Percentiles rank a stretch among this genome's conserved stretches.
These are phyloP conservation scores for Aspergillus asperescens DNA, from an alignment of 495 filamentous ascomycete genomes.

Conservation along the genomic window DNA sequence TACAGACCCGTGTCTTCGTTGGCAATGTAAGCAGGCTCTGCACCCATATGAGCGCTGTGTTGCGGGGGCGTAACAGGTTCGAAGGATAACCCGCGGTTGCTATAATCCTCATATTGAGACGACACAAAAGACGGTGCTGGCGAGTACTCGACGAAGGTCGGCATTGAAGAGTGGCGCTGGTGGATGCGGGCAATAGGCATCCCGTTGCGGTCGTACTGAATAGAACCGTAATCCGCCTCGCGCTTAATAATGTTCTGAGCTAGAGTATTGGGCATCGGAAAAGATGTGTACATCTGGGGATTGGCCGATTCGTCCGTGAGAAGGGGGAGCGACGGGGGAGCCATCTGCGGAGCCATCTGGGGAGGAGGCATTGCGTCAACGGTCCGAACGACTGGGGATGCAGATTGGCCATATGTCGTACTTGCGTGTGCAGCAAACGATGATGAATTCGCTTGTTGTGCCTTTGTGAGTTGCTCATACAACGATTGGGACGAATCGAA, in stretches of 20 bases:
- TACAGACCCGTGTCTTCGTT: constrained; percentile 96
- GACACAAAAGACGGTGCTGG: constrained; percentile 96
- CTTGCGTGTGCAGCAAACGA: constrained; percentile 84
- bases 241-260: constrained; percentile 71
- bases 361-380: constrained; percentile 86
- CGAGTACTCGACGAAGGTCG: constrained; percentile 95
- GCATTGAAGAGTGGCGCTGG: constrained; percentile 94
- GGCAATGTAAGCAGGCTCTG: constrained; percentile 92
- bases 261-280: constrained; percentile 55
- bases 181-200: constrained; percentile 75
- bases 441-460: constrained; percentile 95
- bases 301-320: constrained; percentile 74
- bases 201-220: constrained; percentile 88
- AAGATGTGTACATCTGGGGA: constrained; percentile 68
- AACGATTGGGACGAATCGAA: constrained; percentile 98
- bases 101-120: constrained; percentile 95
- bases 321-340: constrained; percentile 66
- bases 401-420: constrained; percentile 75
- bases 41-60: constrained; percentile 66
- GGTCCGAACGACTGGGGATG: constrained; percentile 78
- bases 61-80: constrained; percentile 96
- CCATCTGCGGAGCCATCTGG: constrained; percentile 63
- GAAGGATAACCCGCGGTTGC: constrained; percentile 90
- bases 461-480: constrained; percentile 99
- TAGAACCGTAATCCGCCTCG: constrained; percentile 67